Conservation (phyloP, 257 asterid species). For the Solanum paucissectum region DNA sequence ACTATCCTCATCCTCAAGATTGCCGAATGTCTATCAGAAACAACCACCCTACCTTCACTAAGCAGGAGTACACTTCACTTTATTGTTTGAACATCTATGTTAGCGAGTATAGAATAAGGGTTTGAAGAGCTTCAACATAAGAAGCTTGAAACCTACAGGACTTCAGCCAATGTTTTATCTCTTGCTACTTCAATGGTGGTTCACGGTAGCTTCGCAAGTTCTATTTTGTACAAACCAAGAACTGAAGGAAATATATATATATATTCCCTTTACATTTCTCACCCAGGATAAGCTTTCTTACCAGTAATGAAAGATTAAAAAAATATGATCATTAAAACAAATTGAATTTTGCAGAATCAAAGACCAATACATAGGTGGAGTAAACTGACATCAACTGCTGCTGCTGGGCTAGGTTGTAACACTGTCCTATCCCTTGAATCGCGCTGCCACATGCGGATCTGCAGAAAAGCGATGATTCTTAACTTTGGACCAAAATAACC, state of each 20-base stretch:
- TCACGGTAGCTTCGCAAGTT: not conserved
- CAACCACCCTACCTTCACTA: not conserved
- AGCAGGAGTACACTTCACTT: not conserved
- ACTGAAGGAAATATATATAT: not conserved
- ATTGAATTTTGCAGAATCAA: not conserved
- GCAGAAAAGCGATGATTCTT: slow-evolving; percentile 13
- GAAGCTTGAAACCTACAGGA: not conserved
- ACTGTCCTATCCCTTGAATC: slow-evolving; percentile 87
- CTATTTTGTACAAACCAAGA: not conserved
- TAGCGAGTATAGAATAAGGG: not conserved
- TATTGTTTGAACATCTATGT: not conserved
- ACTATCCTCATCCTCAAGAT: not conserved
- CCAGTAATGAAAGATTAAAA: not conserved
- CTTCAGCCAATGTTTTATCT: not conserved
- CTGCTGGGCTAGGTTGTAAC: slow-evolving; percentile 93
- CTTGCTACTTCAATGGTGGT: not conserved
- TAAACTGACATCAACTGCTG: slow-evolving; percentile 82
- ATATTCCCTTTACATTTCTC: not conserved
- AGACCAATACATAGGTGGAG: not conserved
- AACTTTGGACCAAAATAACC: not conserved
- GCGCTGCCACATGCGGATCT: slow-evolving; percentile 95
- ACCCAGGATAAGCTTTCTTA: not conserved
- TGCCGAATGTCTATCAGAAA: not conserved
- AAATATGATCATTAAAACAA: not conserved
- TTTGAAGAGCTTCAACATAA: not conserved